Evolutionary conservation across 768 basidiomycete species (phyloP).

Genomic region (Suillus subluteus): DNA sequence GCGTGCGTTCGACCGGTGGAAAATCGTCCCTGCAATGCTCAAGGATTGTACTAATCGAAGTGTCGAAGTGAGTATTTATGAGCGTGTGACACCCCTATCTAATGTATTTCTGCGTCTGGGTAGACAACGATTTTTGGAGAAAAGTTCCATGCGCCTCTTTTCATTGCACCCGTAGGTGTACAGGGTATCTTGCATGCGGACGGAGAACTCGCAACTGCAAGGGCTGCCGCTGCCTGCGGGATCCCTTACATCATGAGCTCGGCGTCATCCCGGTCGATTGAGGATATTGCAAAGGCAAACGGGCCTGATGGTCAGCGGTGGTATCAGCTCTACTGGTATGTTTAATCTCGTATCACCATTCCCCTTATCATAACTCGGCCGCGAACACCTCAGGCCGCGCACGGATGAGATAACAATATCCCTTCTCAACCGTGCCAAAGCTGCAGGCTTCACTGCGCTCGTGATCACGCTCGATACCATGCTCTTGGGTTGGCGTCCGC

Average conservation of each 20-base stretch:
- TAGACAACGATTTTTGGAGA: constrained; percentile 76
- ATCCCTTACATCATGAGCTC: constrained; percentile 80
- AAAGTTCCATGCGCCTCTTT: constrained; percentile 59
- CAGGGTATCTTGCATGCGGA: constrained; percentile 74
- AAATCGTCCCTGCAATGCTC: constrained; percentile 83
- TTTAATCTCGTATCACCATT: constrained; percentile 1
- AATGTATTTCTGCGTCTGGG: constrained; percentile 1
- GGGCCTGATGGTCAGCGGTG: constrained; percentile 65
- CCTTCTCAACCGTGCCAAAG: constrained; percentile 66
- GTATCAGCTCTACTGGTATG: constrained; percentile 83
- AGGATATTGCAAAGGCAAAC: constrained; percentile 76
- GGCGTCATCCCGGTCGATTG: constrained; percentile 71
- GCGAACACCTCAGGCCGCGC: constrained; percentile 52
- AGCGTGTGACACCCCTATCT: background rate
- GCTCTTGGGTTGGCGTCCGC: constrained; percentile 74
- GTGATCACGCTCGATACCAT: constrained; percentile 83
- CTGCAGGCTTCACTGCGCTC: constrained; percentile 66
- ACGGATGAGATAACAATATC: constrained; percentile 64
- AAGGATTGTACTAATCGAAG: constrained; percentile 58
- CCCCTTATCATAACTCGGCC: constrained; percentile 1
- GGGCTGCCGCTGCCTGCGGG: constrained; percentile 61
- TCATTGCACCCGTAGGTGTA: constrained; percentile 78
- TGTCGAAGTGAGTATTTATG: constrained; percentile 52
- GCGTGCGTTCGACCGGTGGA: constrained; percentile 64
- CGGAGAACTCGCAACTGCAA: constrained; percentile 72